Base-by-base conservation (phyloP, 441 rosid genomes). In the Pelargonium australe region DNA sequence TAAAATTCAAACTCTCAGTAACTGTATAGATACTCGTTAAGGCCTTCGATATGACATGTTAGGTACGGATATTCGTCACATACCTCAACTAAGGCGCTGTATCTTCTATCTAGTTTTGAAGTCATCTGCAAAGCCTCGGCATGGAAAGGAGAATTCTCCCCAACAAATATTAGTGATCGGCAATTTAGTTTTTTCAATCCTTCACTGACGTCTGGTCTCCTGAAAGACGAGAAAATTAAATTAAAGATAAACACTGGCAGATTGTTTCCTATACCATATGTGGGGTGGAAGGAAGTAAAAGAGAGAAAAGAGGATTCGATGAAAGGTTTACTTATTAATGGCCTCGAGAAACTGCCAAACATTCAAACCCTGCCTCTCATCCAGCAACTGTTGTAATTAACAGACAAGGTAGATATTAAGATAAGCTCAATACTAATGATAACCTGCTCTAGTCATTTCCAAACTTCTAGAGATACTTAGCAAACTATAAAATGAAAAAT, bases 301-400 rank as follows among this genome's bases (percentile, higher is more conserved):
- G 20, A 14, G 16, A 14, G 9, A 34, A 5, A 4, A 34, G 5
- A 34, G 4, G 47, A 8, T 44, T n/a, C 0, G 8, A n/a, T 53
- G 7, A 23, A 16, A 60, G n/a, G 4, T 66, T 69, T 90, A 91
- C 98, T 85, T 80, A 34, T 86, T 91, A 69, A 91, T 85, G 73
- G 97, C 99, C 73, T 94, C 93, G 34, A 91, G 95, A 79, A 80
- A 89, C 63, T 81, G 84, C 86, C 86, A 84, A n/a, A 94, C 87
- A 9, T 86, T 89, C 73, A 73, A 58, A 78, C 96, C 82, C 75
- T 88, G 94, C 80, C 94, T 88, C 78, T 91, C 99, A 66, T 85
- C 85, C 68, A 94, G 87, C 49, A 86, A 78, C 99, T 94, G 84
- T 31, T 73, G 68, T 78, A 58, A 74, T 41, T 75, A 73, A 64